Evolutionary conservation across 2,329 filamentous ascomycete genomes (phyloP), one percentile per base, ranked within the genome.

Genomic region (Phialophora chinensis): DNA sequence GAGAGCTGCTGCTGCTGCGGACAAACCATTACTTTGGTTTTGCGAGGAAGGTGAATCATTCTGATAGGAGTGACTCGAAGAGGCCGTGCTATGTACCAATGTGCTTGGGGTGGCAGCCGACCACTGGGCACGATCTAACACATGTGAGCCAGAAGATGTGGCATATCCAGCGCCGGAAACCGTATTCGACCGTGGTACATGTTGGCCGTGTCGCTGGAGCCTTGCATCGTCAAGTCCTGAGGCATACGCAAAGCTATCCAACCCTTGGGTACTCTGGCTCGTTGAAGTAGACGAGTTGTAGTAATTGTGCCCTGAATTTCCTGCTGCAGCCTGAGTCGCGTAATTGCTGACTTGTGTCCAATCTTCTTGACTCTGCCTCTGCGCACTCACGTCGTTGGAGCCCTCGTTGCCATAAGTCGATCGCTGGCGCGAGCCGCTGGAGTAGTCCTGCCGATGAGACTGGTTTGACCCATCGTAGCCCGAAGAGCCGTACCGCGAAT

Each of bases 171-270:
- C 29, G n/a, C 4, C 23, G 4, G 58, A 57, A 1, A 50, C 17
- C 27, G 42, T 25, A 35, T 27, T 66, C 20, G 63, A 50, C 35
- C 59, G 60, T 31, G 65, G 66, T 25, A 25, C 56, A 47, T 50
- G 59, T 23, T 62, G 62, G 4, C 33, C 63, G 20, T 60, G 58
- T 60, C 62, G 56, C 50, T 69, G 66, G 10, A 57, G 31, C n/a
- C 44, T 60, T 33, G 65, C 60, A 20, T 69, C 65, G 14, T 70
- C 69, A 31, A 73, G 50, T 8, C 71, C 70, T 11, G 73, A 73
- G 14, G 68, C 72, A 66, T 73, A 73, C 4, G 70, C 72, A 29
- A 72, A 56, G 62, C 66, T 72, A 59, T 69, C 72, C 55, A 73
- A 53, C 25, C 70, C 67, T 29, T 69, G 68, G 20, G 66, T 68